Evolutionary conservation across 1,139 yeast genomes (phyloP).

Genomic region (Sugiyamaella sp.): DNA sequence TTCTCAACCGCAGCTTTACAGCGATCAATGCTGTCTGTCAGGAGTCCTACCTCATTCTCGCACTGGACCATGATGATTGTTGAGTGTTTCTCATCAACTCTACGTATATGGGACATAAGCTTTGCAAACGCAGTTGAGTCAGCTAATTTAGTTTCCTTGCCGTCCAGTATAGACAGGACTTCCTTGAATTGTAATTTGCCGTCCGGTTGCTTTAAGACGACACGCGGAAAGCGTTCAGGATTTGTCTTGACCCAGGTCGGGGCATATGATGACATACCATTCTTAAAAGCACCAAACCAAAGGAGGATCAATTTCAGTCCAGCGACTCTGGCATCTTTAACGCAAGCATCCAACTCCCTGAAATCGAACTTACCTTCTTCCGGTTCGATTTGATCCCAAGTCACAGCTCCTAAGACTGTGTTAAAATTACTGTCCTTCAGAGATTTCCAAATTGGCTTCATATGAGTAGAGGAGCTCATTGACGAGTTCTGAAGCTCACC

Average conservation of each 20-base stretch:
- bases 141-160: conserved; percentile 8
- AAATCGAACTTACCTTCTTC: conserved; percentile 23
- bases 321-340: conserved; percentile 18
- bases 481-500: conserved; percentile 27
- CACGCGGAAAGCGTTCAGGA: conserved; percentile 20
- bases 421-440: conserved; percentile 18
- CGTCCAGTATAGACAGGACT: conserved; percentile 12
- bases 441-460: conserved; percentile 23
- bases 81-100: conserved; percentile 12
- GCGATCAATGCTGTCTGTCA: conserved; percentile 21
- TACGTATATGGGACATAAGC: conserved; percentile 19
- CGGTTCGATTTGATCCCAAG: conserved; percentile 26
- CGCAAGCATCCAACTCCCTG: conserved; percentile 18
- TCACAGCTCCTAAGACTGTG: conserved; percentile 25
- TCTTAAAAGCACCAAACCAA: conserved; percentile 27
- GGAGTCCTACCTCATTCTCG: conserved; percentile 24
- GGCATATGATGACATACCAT: conserved; percentile 24
- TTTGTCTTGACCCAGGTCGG: conserved; percentile 24
- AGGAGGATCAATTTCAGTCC: conserved; percentile 20
- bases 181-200: conserved; percentile 12
- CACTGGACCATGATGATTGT: conserved; percentile 24
- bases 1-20: conserved; percentile 4
- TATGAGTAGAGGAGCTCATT: conserved; percentile 22
- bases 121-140: conserved; percentile 20
- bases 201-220: conserved; percentile 2